These are phyloP conservation scores for Xylaria scruposa DNA, from an alignment of 495 filamentous ascomycete species.

Conservation along the genomic window DNA sequence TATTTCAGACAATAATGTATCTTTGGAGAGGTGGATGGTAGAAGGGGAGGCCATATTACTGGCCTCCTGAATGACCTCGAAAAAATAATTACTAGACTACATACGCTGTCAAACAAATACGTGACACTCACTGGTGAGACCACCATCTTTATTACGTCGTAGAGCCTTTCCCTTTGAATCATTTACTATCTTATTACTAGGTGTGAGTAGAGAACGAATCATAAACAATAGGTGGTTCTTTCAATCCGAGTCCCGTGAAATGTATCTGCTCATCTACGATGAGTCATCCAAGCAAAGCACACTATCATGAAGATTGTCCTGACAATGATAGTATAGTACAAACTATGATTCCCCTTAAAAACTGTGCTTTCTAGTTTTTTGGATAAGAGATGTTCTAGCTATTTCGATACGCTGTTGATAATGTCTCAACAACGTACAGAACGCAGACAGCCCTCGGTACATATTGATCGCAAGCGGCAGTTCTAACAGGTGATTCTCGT, in stretches of 20 bases:
- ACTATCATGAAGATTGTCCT: too few species aligned
- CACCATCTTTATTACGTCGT: constrained; percentile 42
- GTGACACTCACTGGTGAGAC: constrained; percentile 46
- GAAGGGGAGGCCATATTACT: not conserved
- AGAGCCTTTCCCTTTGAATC: constrained; percentile 43
- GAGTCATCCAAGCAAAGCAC: constrained; percentile 36
- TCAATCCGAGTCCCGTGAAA: constrained; percentile 39
- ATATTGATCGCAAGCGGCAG: too few species aligned
- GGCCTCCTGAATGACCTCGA: not conserved
- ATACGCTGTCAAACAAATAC: constrained; percentile 34
- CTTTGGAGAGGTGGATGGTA: not conserved
- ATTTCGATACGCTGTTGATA: not conserved
- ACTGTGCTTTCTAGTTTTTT: not conserved
- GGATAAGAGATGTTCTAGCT: not conserved
- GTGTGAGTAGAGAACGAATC: constrained; percentile 48
- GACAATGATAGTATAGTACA: not conserved
- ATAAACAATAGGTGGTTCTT: constrained; percentile 41
- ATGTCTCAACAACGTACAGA: too few species aligned
- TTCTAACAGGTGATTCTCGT: not conserved
- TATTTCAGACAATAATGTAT: not conserved
- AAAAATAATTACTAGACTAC: not conserved
- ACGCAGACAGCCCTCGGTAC: too few species aligned
- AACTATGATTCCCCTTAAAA: not conserved
- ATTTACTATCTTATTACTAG: constrained; percentile 45
- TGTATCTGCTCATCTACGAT: constrained; percentile 41